phyloP scores from a whole-genome alignment of 139 green algal species.

The Zygnema cylindricum region DNA sequence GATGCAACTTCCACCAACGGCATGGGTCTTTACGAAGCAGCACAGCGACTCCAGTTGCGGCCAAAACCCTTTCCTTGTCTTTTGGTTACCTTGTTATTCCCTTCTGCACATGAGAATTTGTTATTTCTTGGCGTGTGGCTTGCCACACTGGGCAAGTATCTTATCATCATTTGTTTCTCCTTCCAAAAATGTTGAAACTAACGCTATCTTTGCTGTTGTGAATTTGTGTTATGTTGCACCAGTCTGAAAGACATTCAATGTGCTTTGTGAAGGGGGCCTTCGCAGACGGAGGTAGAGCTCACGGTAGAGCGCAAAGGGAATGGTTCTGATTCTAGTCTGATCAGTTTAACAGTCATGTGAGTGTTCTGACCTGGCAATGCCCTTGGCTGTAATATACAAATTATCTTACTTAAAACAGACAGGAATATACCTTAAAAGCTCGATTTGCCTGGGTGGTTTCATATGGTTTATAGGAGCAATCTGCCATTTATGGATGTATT shows the following conservation, averaged over 20 bases:
- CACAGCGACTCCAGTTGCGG: slow-evolving; percentile 55
- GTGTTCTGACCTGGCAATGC: neutral
- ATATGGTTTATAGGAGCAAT: no score
- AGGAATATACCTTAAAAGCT: no score
- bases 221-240: neutral
- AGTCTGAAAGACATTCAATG: neutral
- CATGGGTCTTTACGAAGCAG: slow-evolving; percentile 88
- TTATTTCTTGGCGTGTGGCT: neutral
- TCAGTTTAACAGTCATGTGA: neutral
- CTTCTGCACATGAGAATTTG: neutral
- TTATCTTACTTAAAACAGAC: no score
- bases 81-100: neutral
- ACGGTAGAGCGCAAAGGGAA: neutral
- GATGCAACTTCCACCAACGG: slow-evolving; percentile 72
- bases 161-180: no score
- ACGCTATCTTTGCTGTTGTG: neutral
- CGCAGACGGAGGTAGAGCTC: neutral
- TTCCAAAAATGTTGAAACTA: no score
- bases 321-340: neutral
- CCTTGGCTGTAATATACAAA: no score
- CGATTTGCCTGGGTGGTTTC: no score
- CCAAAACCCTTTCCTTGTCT: neutral
- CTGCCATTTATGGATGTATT: no score
- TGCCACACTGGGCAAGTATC: neutral
- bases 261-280: neutral